phyloP scores from a whole-genome alignment of 768 basidiomycete genomes.

The Phaeotremella fagi region DNA sequence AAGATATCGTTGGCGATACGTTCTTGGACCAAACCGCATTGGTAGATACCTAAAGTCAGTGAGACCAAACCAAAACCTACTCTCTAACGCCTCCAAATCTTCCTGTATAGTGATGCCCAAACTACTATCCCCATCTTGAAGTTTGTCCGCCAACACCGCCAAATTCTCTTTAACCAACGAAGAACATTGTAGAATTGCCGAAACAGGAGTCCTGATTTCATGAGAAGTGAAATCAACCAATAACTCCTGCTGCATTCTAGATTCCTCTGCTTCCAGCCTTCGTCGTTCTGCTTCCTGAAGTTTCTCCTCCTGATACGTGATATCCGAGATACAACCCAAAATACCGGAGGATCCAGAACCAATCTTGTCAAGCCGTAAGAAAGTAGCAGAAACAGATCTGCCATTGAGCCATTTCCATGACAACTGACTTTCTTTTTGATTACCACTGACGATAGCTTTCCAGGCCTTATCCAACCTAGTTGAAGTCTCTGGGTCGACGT shows the following conservation, averaged over 20 bases:
- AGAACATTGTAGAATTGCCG: slow-evolving; percentile 38
- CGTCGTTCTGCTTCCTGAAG: slow-evolving; percentile 15
- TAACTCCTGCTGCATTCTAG: slow-evolving; percentile 35
- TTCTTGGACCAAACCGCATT: slow-evolving; percentile 33
- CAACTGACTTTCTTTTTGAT: slow-evolving; percentile 7
- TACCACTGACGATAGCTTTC: slow-evolving; percentile 15
- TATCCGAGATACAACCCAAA: slow-evolving; percentile 24
- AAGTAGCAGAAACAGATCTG: slow-evolving; percentile 12
- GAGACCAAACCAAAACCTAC: slow-evolving; percentile 2
- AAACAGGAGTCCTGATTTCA: slow-evolving; percentile 39
- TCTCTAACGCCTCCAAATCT: slow-evolving; percentile 32
- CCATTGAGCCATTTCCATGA: slow-evolving; percentile 26
- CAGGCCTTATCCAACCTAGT: slow-evolving; percentile 6
- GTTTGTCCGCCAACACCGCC: slow-evolving; percentile 5
- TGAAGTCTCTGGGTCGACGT: slow-evolving; percentile 8
- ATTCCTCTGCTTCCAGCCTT: slow-evolving; percentile 25
- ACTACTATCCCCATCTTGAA: background rate
- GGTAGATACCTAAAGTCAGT: slow-evolving; percentile 14
- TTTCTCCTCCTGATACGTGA: slow-evolving; percentile 21
- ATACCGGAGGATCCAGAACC: slow-evolving; percentile 15
- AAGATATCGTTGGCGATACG: slow-evolving; percentile 44
- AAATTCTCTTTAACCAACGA: slow-evolving; percentile 23
- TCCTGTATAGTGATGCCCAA: slow-evolving; percentile 25
- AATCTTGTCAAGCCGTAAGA: slow-evolving; percentile 23
- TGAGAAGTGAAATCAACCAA: slow-evolving; percentile 41